These are phyloP conservation scores for Fusarium sp. DNA, from an alignment of 2,329 filamentous ascomycete species.

Conservation along the genomic window DNA sequence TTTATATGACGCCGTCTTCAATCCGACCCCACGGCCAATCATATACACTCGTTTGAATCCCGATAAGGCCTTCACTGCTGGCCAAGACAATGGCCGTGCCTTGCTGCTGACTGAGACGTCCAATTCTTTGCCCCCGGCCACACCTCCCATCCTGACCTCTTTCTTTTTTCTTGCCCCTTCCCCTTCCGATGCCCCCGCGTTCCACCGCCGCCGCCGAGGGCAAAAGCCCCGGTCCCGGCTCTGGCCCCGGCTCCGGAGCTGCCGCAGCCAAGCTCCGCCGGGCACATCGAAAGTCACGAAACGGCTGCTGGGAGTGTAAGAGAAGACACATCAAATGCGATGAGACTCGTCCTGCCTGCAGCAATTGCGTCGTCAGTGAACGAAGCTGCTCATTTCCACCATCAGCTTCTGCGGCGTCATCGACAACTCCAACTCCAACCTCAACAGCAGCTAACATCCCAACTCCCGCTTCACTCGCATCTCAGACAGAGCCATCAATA, in stretches of 20 bases:
- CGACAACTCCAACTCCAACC: slow-evolving; percentile 16
- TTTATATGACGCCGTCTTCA: neutral
- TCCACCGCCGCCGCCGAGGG: slow-evolving; percentile 15
- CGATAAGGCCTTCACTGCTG: slow-evolving; percentile 1
- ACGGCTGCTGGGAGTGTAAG: slow-evolving; percentile 56
- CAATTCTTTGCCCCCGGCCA: slow-evolving; percentile 7
- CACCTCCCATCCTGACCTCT: neutral
- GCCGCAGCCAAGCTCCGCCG: slow-evolving; percentile 49
- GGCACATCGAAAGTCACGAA: slow-evolving; percentile 55
- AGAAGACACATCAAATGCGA: slow-evolving; percentile 57
- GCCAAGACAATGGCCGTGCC: slow-evolving; percentile 16
- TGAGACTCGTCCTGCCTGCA: slow-evolving; percentile 54
- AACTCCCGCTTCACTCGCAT: slow-evolving; percentile 9
- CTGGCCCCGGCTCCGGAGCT: slow-evolving; percentile 28
- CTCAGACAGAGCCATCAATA: slow-evolving; percentile 14
- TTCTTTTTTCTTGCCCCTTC: neutral
- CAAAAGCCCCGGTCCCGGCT: slow-evolving; percentile 28
- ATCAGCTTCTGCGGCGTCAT: slow-evolving; percentile 3
- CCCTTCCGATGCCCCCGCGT: slow-evolving; percentile 34
- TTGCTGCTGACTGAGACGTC: slow-evolving; percentile 8
- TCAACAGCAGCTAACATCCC: slow-evolving; percentile 17
- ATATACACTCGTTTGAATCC: neutral
- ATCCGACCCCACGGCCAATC: slow-evolving; percentile 5
- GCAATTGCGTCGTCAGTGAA: slow-evolving; percentile 54
- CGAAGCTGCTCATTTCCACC: slow-evolving; percentile 52